A percentile compares a stretch with the other conserved stretches of the same genome.
These are phyloP conservation scores for Exutisphaerella laricina DNA, from an alignment of 2,329 filamentous ascomycete species.

Conservation along the genomic window DNA sequence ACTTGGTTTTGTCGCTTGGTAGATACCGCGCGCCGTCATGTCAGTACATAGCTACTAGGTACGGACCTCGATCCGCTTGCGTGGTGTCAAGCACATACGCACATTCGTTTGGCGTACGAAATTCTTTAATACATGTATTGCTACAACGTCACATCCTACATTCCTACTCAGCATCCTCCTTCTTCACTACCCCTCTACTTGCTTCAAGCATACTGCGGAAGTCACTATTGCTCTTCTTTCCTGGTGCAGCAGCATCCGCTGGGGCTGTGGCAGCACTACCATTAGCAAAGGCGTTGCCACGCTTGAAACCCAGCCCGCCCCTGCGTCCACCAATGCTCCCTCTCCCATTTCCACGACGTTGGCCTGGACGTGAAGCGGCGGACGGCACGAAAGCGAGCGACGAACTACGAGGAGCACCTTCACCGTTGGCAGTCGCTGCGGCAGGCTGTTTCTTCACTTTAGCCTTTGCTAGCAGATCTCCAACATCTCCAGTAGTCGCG, in stretches of 20 bases:
- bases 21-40: too few species aligned
- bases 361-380: constrained; percentile 41
- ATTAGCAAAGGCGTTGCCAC: constrained; percentile 29
- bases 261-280: constrained; percentile 23
- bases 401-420: constrained; percentile 20
- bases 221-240: constrained; percentile 52
- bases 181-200: constrained; percentile 27
- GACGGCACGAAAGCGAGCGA: constrained; percentile 16
- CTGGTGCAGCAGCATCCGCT: constrained; percentile 24
- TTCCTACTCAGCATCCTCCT: constrained; percentile 14
- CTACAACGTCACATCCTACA: too few species aligned
- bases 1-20: too few species aligned
- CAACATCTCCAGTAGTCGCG: constrained; percentile 45
- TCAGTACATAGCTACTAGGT: too few species aligned
- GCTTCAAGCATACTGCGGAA: constrained; percentile 52
- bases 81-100: too few species aligned
- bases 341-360: constrained; percentile 42
- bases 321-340: constrained; percentile 40
- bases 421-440: constrained; percentile 8
- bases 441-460: constrained; percentile 35
- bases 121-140: too few species aligned
- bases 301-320: constrained; percentile 48
- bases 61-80: too few species aligned
- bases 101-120: too few species aligned
- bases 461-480: constrained; percentile 46